Evolutionary conservation across 192 early-diverging fungal genomes (phyloP), one percentile per base, ranked within the genome.

Genomic region (Funneliformis geosporum): DNA sequence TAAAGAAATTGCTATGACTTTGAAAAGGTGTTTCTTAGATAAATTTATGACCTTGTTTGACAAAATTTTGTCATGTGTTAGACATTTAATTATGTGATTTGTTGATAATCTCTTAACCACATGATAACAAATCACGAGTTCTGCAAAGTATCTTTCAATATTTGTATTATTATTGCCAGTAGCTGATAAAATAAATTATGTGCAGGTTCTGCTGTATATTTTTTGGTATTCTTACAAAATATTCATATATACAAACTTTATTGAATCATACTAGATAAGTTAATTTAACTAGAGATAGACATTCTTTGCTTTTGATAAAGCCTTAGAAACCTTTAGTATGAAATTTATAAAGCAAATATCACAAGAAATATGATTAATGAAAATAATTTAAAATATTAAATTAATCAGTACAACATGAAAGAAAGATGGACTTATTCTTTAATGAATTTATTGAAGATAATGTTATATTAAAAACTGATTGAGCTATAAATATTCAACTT

Each of bases 331-430:
- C 7, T 71, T 71, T 71, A 16, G 40, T 14, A 39, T 71, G 3
- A 43, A 71, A 71, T 71, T 71, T 71, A 28, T 43, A 46, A 71
- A 71, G 44, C 40, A 71, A 44, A 71, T 71, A 23, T 71, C 10
- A 44, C 42, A 23, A 18, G 8, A 46, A n/a, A 46, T 46, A 8
- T 71, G 11, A 71, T 40, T 44, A 44, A 71, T 71, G 4, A 40
- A 44, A 42, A 71, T 7, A 71, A 71, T 71, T 47, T 44, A 23
- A 71, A 71, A 25, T 0, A 8, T 8, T 18, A 44, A 25, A 71
- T 71, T 71, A 44, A n/a, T n/a, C 40, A n/a, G 23, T 18, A 25
- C 69, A 71, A 47, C 6, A 16, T 28, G 25, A 68, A 68, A 27
- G 40, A 71, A n/a, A 71, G 69, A 18, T 47, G 0, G 14, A 44